phyloP scores from a whole-genome alignment of 2,329 filamentous ascomycete genomes.

The Colletotrichum cuscutae region DNA sequence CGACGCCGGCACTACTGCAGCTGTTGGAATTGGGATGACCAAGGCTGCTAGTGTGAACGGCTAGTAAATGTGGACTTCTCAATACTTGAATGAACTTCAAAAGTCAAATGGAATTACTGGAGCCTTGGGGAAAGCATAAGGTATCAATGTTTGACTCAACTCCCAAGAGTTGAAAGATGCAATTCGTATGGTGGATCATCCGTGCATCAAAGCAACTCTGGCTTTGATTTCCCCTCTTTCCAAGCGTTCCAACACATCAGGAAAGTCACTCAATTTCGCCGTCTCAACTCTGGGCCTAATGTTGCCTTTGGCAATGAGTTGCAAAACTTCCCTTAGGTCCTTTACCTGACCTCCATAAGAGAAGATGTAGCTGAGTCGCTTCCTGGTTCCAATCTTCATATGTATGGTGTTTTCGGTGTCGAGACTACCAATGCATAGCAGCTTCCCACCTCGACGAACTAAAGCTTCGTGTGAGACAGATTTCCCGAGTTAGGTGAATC shows the following conservation, averaged over 20 bases:
- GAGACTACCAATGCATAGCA: slow-evolving; percentile 52
- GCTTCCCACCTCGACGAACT: slow-evolving; percentile 48
- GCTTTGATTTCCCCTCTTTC: slow-evolving; percentile 46
- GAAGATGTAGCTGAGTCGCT: slow-evolving; percentile 53
- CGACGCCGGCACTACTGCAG: slow-evolving; percentile 53
- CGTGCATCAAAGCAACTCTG: slow-evolving; percentile 37
- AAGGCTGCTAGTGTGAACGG: slow-evolving; percentile 42
- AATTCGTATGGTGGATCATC: neutral
- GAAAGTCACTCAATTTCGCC: slow-evolving; percentile 45
- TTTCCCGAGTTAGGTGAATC: neutral
- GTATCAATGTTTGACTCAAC: too few species aligned
- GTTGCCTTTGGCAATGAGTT: slow-evolving; percentile 46
- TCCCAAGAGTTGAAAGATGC: too few species aligned
- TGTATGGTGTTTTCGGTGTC: slow-evolving; percentile 51
- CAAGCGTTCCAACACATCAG: slow-evolving; percentile 45
- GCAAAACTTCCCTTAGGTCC: slow-evolving; percentile 49
- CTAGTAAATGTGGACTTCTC: neutral
- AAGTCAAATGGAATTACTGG: neutral
- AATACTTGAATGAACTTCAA: neutral
- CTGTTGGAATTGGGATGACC: slow-evolving; percentile 38
- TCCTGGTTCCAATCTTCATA: slow-evolving; percentile 56
- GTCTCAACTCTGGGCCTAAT: slow-evolving; percentile 48
- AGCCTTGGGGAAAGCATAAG: neutral
- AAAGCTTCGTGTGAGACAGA: neutral
- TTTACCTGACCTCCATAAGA: slow-evolving; percentile 53